A percentile compares a stretch with the other conserved stretches of the same genome.
Conservation (phyloP, 2,329 filamentous ascomycete genomes). For the Fusarium nisikadoi region DNA sequence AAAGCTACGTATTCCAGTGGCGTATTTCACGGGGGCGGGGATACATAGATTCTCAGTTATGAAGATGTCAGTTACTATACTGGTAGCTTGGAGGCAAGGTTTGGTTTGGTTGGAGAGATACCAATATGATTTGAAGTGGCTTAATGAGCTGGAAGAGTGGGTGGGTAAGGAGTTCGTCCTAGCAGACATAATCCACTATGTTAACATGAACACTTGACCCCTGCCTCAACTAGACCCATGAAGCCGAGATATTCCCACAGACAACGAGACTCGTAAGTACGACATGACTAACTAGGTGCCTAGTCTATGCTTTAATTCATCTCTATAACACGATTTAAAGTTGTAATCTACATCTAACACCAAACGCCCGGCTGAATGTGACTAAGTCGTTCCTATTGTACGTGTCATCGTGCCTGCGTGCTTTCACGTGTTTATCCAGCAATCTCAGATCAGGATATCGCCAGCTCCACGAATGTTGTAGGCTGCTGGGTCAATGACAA, state of each 20-base stretch:
- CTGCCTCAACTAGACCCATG: neutral
- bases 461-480: slow-evolving; percentile 45
- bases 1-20: neutral
- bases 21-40: neutral
- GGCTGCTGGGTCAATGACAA: slow-evolving; percentile 32
- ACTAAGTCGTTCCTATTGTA: neutral
- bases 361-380: slow-evolving; percentile 45
- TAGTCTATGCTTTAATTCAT: neutral
- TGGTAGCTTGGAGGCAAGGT: neutral
- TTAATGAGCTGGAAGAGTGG: neutral
- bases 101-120: neutral
- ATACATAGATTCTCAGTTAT: neutral
- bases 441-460: slow-evolving; percentile 47
- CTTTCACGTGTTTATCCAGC: neutral
- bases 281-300: too few species aligned
- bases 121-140: neutral
- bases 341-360: slow-evolving; percentile 37
- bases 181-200: neutral
- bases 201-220: neutral
- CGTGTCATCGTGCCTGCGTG: neutral
- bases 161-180: neutral
- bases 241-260: neutral
- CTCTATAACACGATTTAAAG: slow-evolving; percentile 12
- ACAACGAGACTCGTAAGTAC: neutral
- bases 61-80: neutral